These are phyloP conservation scores for Aspergillus neotritici DNA, from an alignment of 2,329 filamentous ascomycete species.

Conservation along the genomic window DNA sequence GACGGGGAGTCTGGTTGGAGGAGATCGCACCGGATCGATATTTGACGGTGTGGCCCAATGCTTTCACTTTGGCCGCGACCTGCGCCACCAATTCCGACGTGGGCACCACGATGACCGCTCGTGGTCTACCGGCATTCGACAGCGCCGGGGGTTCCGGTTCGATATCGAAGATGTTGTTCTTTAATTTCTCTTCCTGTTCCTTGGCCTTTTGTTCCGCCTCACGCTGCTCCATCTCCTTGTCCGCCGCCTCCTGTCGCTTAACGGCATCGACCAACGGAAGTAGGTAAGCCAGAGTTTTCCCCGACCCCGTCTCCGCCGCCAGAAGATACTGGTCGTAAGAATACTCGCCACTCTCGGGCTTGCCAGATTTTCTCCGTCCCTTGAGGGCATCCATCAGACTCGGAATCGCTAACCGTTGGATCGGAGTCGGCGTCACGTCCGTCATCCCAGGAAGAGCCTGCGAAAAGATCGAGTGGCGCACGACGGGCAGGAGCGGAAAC, in stretches of 20 bases:
- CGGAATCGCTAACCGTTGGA: constrained; percentile 85
- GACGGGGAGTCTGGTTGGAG: constrained; percentile 65
- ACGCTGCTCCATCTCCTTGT: constrained; percentile 55
- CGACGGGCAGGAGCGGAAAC: constrained; percentile 65
- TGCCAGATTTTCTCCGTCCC: constrained; percentile 33
- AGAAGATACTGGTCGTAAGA: constrained; percentile 66
- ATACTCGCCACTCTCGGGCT: constrained; percentile 34
- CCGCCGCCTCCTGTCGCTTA: constrained; percentile 65
- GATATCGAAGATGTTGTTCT: constrained; percentile 57
- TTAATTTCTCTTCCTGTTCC: constrained; percentile 46
- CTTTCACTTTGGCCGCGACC: constrained; percentile 74
- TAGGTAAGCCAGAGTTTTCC: constrained; percentile 91
- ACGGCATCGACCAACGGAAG: constrained; percentile 78
- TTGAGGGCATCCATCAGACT: constrained; percentile 58
- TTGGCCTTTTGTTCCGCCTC: constrained; percentile 51
- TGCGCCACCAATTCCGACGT: constrained; percentile 89
- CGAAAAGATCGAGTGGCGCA: constrained; percentile 64
- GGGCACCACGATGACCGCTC: constrained; percentile 80
- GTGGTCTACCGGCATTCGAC: constrained; percentile 68
- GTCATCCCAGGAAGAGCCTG: constrained; percentile 71
- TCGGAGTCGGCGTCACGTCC: constrained; percentile 75
- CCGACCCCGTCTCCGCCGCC: constrained; percentile 93
- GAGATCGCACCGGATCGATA: constrained; percentile 81
- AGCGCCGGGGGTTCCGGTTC: constrained; percentile 56
- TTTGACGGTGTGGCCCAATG: constrained; percentile 76